Evolutionary conservation across 1,139 yeast genomes (phyloP), one percentile per base, ranked within the genome.

Genomic region (Debaryomycetaceae sp.): DNA sequence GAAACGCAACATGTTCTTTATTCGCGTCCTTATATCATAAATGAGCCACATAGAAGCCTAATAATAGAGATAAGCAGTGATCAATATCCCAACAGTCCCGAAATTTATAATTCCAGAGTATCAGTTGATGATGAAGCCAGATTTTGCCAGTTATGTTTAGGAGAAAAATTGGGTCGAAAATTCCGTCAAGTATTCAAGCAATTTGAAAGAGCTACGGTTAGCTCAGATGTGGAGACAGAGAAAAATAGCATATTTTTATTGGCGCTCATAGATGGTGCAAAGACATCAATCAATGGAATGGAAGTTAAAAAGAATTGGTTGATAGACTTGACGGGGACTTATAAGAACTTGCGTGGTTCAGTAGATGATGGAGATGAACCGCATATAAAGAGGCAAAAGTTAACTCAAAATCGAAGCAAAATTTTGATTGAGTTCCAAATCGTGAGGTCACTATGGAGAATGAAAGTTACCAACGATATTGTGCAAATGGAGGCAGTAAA

Each of bases 11-110:
- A 65, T 3, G 33, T 70, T 20, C 58, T 64, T 39, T 87, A 87
- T 59, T 68, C 75, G 40, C 68, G 95, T 40, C 93, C 93, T 0
- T 79, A 62, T 56, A 63, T 83, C 6, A 33, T 47, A 11, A 66
- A 66, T 2, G 69, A 68, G 41, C 68, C 72, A 0, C 52, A 51
- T 8, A 62, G 91, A 40, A 75, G 69, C 23, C 63, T 87, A 45
- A 63, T 83, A 1, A 59, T 87, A 37, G 90, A 87, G 58, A 61
- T 84, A 11, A 74, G 75, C 41, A 53, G 66, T 31, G 40, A 48
- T 20, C 39, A 53, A 46, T 52, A 31, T 52, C 47, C 11, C 38
- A 46, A 6, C 29, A 50, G 48, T 42, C 49, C 14, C 24, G 54
- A 54, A 34, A 49, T 49, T 27, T 55, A 65, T 1, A 68, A 65